phyloP scores from a whole-genome alignment of 176 grass and related monocot species.

The Pontederia crassipes region DNA sequence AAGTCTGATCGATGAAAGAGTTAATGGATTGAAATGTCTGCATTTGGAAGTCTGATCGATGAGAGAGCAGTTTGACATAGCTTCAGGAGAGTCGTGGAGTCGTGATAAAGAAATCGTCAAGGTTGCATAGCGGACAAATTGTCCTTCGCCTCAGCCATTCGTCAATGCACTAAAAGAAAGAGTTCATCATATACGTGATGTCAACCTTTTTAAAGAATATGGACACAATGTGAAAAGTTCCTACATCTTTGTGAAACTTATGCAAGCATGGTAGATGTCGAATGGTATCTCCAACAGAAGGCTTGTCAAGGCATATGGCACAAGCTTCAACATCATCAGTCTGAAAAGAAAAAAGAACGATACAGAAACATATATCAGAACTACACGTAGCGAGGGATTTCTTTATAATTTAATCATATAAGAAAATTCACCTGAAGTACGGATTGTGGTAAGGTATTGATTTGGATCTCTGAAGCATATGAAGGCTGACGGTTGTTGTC shows the following conservation, averaged over 20 bases:
- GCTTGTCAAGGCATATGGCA: constrained; percentile 65
- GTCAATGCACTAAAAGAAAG: constrained; percentile 54
- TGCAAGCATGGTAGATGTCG: constrained; percentile 86
- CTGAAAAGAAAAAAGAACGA: constrained; percentile 14
- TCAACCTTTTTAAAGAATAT: constrained; percentile 2
- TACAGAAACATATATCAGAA: background rate
- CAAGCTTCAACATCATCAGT: constrained; percentile 38
- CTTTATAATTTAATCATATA: no score
- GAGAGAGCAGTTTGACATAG: no score
- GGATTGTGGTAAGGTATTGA: constrained; percentile 60
- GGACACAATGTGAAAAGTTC: constrained; percentile 1
- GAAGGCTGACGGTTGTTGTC: constrained; percentile 24
- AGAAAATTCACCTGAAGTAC: constrained; percentile 37
- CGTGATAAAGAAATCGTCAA: background rate
- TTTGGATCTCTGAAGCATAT: constrained; percentile 54
- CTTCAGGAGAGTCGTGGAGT: no score
- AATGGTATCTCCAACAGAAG: constrained; percentile 56
- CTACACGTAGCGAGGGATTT: no score
- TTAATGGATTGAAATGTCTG: no score
- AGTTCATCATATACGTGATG: background rate
- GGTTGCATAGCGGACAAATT: constrained; percentile 63
- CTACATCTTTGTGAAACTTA: constrained; percentile 88
- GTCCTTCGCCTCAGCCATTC: constrained; percentile 74
- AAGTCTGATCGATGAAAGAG: no score
- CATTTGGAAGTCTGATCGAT: no score